phyloP scores from a whole-genome alignment of 2,329 filamentous ascomycete species.

The Talaromyces verruculosus region DNA sequence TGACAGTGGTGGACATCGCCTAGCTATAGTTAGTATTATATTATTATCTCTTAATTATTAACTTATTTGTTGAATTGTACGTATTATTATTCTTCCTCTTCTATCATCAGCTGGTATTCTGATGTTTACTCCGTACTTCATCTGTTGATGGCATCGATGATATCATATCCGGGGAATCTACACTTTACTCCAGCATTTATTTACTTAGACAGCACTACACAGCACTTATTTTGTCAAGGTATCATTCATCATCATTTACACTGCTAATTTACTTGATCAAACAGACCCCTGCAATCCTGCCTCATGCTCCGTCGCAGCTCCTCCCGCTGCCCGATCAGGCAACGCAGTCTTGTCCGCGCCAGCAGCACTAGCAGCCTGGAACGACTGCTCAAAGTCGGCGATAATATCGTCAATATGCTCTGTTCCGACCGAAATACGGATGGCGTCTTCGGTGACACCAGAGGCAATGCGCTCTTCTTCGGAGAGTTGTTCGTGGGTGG shows the following conservation, averaged over 20 bases:
- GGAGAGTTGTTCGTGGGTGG: conserved; percentile 87
- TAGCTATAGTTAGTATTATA: not conserved
- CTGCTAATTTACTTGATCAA: not conserved
- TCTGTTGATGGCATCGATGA: not conserved
- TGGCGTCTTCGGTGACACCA: conserved; percentile 84
- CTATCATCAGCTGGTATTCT: not conserved
- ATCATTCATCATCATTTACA: not conserved
- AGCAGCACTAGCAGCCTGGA: conserved; percentile 55
- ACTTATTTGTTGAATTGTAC: not conserved
- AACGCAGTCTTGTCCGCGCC: conserved; percentile 21
- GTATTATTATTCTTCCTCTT: not conserved
- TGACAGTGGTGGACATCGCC: not conserved
- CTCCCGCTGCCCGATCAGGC: conserved; percentile 11
- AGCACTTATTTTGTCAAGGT: not conserved
- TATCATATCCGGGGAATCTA: conserved; percentile 2
- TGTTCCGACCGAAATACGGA: conserved; percentile 91
- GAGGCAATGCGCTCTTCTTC: conserved; percentile 77
- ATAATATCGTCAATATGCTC: conserved; percentile 98
- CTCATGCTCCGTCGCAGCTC: conserved; percentile 8
- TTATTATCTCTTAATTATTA: not conserved
- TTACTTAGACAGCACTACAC: not conserved
- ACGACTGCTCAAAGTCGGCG: conserved; percentile 89
- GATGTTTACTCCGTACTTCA: not conserved
- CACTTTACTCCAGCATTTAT: not conserved
- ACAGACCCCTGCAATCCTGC: conserved; percentile 18